Percentiles rank a stretch among this genome's conserved stretches.
Conservation (phyloP, 192 early-diverging fungal species). For the Helicostylum pulchrum region DNA sequence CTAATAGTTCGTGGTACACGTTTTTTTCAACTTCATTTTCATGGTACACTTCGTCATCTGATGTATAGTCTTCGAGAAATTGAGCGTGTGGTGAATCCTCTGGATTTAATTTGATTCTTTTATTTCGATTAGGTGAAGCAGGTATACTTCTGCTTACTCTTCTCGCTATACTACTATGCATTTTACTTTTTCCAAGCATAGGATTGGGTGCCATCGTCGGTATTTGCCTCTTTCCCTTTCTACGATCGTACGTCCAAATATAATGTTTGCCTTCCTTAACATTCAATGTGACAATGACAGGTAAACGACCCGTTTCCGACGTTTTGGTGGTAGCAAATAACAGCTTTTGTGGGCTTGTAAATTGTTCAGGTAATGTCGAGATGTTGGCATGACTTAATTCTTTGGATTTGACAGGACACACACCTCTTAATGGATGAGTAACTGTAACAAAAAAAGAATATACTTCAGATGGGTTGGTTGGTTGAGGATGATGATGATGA, state of each 20-base stretch:
- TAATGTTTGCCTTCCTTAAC: constrained; percentile 4
- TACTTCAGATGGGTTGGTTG: no score
- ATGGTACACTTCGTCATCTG: neutral
- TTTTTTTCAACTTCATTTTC: neutral
- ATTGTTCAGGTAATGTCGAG: neutral
- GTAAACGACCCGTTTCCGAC: neutral
- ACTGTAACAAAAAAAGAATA: neutral
- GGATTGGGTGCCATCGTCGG: neutral
- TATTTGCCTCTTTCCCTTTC: neutral
- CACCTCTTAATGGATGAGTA: neutral
- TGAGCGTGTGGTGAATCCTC: neutral
- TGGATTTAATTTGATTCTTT: neutral
- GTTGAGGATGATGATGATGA: no score
- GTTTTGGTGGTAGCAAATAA: constrained; percentile 4
- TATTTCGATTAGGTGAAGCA: neutral
- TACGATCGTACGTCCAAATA: constrained; percentile 10
- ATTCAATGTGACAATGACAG: constrained; percentile 11
- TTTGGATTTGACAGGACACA: neutral
- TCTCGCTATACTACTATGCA: neutral
- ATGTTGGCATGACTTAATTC: neutral
- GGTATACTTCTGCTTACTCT: neutral
- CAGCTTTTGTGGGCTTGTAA: neutral
- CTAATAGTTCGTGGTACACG: neutral
- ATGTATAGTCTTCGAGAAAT: neutral
- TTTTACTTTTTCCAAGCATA: neutral